Evolutionary conservation across 2,329 filamentous ascomycete genomes (phyloP).

Genomic region (Achaetomium macrosporum): DNA sequence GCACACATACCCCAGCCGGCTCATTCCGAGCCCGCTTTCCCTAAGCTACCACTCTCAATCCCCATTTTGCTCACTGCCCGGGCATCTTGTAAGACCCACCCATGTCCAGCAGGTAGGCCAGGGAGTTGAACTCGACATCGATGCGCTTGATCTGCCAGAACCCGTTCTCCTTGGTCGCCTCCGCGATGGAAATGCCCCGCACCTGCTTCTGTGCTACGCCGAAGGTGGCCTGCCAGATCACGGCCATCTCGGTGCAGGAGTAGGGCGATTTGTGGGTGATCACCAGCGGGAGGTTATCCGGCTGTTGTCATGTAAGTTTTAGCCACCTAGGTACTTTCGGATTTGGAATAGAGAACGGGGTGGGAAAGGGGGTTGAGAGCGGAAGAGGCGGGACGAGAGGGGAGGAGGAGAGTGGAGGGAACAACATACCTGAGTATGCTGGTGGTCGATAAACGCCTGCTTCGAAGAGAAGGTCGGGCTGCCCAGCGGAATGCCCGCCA

Average conservation of each 20-base stretch:
- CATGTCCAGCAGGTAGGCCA: constrained; percentile 25
- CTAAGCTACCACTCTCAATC: not conserved
- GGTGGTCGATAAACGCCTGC: constrained; percentile 27
- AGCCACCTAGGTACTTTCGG: not conserved
- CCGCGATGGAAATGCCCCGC: constrained; percentile 30
- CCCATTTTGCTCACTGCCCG: not conserved
- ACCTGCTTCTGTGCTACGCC: constrained; percentile 21
- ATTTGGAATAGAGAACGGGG: not conserved
- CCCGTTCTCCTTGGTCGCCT: constrained; percentile 18
- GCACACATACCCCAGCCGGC: too few relatives aligned
- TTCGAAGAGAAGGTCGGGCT: constrained; percentile 29
- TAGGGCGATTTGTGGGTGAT: constrained; percentile 26
- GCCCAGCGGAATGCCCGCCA: constrained; percentile 28
- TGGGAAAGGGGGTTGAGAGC: not conserved
- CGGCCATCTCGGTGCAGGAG: constrained; percentile 28
- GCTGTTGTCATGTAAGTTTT: constrained; percentile 12
- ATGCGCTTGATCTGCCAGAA: constrained; percentile 29
- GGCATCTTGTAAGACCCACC: constrained; percentile 21
- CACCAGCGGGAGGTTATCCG: constrained; percentile 28
- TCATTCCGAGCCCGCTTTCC: too few relatives aligned
- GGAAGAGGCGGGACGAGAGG: not conserved
- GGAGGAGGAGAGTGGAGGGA: not conserved
- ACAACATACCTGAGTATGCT: constrained; percentile 10
- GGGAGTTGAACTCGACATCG: constrained; percentile 32
- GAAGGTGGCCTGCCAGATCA: constrained; percentile 31